Evolutionary conservation across 495 filamentous ascomycete genomes (phyloP), one percentile per base, ranked within the genome.

Genomic region (Sporormia fimetaria): DNA sequence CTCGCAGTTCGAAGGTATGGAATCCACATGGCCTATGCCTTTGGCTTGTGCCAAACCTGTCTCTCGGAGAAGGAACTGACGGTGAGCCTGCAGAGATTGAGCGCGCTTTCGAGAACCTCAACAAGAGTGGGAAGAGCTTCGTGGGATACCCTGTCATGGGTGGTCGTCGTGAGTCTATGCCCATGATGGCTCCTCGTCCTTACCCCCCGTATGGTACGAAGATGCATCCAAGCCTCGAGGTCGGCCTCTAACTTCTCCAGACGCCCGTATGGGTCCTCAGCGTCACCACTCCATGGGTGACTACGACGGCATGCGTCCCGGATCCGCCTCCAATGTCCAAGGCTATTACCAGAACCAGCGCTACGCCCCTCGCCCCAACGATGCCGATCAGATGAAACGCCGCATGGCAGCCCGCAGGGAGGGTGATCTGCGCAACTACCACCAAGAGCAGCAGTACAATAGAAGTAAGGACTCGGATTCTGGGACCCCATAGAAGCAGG

Each of bases 361-460:
- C 51, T 88, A 87, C 64, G 85, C 88, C 65, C 73, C 83, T 56
- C 83, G 86, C 56, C 83, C 81, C 38, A 92, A 80, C 69, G 90
- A 98, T 69, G 84, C 87, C 59, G 90, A 98, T 66, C 87, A 94
- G 67, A 83, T 94, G 60, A 96, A 98, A 70, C 81, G 90, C 66
- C 83, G 87, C 69, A 86, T 94, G 80, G 90, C 90, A 45, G 90
- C 90, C 66, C 88, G 94, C 67, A 83, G 90, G 65, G 90, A 98
- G 72, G 82, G 92, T 64, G 90, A 98, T 70, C 77, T 98, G 64
- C 85, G 90, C 65, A 98, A 98, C 67, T 96, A 95, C 70, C 90
- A 98, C 66, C 90, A 95, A 69, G 90, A 98, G 72, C 90, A 98
- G 73, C 90, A 98, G 76, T 96, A 92, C 72, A 92, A 95, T 68